phyloP scores from a whole-genome alignment of 1,284 basidiomycete species.

The Irpex sp. region DNA sequence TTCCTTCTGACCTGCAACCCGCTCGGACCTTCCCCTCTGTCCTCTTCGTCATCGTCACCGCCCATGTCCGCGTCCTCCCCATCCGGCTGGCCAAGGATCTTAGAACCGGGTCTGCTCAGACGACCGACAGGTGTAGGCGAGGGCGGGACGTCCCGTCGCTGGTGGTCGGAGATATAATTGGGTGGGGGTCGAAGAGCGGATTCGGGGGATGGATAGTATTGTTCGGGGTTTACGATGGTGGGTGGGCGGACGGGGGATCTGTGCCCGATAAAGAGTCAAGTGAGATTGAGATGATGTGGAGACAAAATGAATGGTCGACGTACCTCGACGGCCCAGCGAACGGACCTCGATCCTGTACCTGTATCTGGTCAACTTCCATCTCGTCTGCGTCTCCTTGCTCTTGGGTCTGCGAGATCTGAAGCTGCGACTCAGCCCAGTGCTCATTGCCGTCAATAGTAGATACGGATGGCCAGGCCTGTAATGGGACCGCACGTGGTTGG shows the following conservation, averaged over 20 bases:
- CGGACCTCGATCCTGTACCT: neutral
- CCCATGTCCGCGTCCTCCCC: neutral
- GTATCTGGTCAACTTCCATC: neutral
- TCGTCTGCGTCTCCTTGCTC: neutral
- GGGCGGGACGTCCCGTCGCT: neutral
- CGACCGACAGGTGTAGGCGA: neutral
- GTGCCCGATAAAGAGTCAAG: neutral
- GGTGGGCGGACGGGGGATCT: neutral
- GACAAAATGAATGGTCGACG: neutral
- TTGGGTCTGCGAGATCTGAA: neutral
- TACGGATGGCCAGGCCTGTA: neutral
- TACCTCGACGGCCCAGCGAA: neutral
- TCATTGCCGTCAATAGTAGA: neutral
- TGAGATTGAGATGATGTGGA: neutral
- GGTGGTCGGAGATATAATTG: neutral
- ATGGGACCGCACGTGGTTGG: neutral
- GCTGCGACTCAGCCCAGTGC: neutral
- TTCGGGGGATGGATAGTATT: neutral
- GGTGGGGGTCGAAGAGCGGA: neutral
- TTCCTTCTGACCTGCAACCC: neutral
- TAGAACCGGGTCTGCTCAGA: neutral
- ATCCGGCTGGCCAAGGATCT: neutral
- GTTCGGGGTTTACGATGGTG: neutral
- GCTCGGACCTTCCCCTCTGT: neutral
- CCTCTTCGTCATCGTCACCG: neutral